Percentiles rank a stretch among this genome's conserved stretches.
Evolutionary conservation across 2,329 filamentous ascomycete genomes (phyloP).

Genomic region (Epichloe glyceriae): DNA sequence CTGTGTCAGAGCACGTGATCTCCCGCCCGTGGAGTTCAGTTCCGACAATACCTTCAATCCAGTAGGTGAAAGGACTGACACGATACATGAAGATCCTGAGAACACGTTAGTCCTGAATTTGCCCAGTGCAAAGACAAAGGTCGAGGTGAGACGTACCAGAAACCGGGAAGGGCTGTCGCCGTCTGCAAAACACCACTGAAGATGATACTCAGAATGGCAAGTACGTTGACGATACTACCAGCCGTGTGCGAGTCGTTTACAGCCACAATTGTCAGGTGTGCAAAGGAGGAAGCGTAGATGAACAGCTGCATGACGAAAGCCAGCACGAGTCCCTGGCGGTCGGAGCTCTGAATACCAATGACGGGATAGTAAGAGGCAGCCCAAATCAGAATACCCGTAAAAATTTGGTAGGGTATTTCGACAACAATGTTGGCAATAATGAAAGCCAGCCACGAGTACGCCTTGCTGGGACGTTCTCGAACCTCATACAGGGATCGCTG

Average conservation of each 20-base stretch:
- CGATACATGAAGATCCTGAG: conserved; percentile 56
- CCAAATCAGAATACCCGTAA: conserved; percentile 51
- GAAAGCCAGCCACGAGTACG: conserved; percentile 65
- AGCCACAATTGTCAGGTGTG: conserved; percentile 60
- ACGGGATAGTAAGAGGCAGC: conserved; percentile 57
- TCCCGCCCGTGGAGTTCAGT: conserved; percentile 46
- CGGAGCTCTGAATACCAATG: conserved; percentile 31
- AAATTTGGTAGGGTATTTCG: conserved; percentile 57
- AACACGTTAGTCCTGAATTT: not conserved
- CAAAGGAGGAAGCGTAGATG: conserved; percentile 59
- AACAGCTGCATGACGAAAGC: conserved; percentile 54
- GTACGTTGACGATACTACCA: conserved; percentile 45
- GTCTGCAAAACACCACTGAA: conserved; percentile 54
- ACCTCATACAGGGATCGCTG: conserved; percentile 66
- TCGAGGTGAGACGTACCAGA: conserved; percentile 32
- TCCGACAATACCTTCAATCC: conserved; percentile 53
- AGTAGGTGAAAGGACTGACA: conserved; percentile 54
- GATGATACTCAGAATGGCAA: conserved; percentile 44
- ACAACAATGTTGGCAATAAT: conserved; percentile 58
- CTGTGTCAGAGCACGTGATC: conserved; percentile 38
- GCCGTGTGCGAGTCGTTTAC: conserved; percentile 58
- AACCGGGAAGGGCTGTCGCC: conserved; percentile 46
- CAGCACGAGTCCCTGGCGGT: conserved; percentile 52
- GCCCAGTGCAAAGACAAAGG: not conserved
- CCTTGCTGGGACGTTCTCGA: conserved; percentile 59